These are phyloP conservation scores for Ophiostoma populinum DNA, from an alignment of 2,329 filamentous ascomycete genomes.

Conservation along the genomic window DNA sequence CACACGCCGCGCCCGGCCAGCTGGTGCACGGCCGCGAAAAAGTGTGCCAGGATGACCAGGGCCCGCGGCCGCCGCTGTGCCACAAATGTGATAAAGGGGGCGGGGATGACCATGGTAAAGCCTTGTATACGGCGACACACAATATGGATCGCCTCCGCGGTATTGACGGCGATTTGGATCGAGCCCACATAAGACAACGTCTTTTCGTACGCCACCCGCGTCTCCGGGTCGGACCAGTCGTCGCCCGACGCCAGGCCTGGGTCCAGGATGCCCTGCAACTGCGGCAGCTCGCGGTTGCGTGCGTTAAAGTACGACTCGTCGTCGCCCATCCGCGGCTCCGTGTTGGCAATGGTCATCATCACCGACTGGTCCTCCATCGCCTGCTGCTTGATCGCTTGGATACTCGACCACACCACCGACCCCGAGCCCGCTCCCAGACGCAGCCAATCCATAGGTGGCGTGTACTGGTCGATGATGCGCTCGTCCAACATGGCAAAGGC, in stretches of 20 bases:
- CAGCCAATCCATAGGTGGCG: conserved; percentile 14
- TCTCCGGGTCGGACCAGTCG: conserved; percentile 12
- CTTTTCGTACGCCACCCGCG: conserved; percentile 15
- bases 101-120: conserved; percentile 14
- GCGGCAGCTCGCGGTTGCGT: conserved; percentile 11
- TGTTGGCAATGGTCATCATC: conserved; percentile 10
- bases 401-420: conserved; percentile 14
- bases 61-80: conserved; percentile 13
- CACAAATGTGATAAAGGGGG: conserved; percentile 13
- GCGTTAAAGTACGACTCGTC: conserved; percentile 15
- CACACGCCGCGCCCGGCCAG: conserved; percentile 11
- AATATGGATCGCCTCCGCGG: conserved; percentile 17
- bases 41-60: conserved; percentile 14
- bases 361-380: conserved; percentile 8
- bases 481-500: conserved; percentile 15
- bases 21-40: conserved; percentile 13
- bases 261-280: conserved; percentile 11
- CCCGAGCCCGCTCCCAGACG: conserved; percentile 12
- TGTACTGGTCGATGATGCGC: conserved; percentile 13
- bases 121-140: conserved; percentile 14
- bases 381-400: conserved; percentile 10
- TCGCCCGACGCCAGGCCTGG: conserved; percentile 11
- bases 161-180: conserved; percentile 13
- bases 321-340: conserved; percentile 13
- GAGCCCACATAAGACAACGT: conserved; percentile 15